Base-by-base conservation (phyloP, 306 rosid species). In the Carpinus fangiana region DNA sequence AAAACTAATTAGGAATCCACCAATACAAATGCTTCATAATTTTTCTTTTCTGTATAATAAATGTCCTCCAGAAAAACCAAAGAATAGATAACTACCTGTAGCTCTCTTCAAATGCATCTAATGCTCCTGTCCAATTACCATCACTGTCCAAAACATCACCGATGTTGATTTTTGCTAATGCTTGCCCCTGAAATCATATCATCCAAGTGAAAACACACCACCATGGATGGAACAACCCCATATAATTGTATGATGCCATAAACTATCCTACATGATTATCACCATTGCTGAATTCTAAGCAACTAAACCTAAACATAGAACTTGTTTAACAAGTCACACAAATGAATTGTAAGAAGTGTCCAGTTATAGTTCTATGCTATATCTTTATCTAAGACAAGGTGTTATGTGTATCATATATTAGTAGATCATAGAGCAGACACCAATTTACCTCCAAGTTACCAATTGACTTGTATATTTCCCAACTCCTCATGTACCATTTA, bases 401-500 rank as follows among this genome's bases (percentile, higher is more conserved):
- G 9, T 36, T 34, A 12, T 71, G 54, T 8, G 53, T 45, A 67
- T 11, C 51, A 71, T 83, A 72, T 46, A 36, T 2, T 51, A 68
- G 34, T 70, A 62, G 45, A 53, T 76, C 54, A 72, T 8, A 73
- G 54, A 84, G 59, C 26, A 59, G 28, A 81, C 23, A 77, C 72
- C 71, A 46, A 20, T 74, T 78, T 90, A 95, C 98, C 95, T 91
- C 98, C 68, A 87, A 87, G 81, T 92, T 88, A 59, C 92, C 91
- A 72, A 91, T 89, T 70, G 78, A 78, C 90, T 82, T 82, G 90
- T 82, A 92, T 74, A 73, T 75, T 78, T 92, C 88, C 93, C 89
- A 90, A 81, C 98, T 87, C 91, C 88, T 95, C 61, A 17, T 78
- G 89, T 85, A 90, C 98, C 98, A 92, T 85, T 92, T 91, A 75